These are phyloP conservation scores for Pyricularia pennisetigena DNA, from an alignment of 2,329 filamentous ascomycete genomes.

Conservation along the genomic window DNA sequence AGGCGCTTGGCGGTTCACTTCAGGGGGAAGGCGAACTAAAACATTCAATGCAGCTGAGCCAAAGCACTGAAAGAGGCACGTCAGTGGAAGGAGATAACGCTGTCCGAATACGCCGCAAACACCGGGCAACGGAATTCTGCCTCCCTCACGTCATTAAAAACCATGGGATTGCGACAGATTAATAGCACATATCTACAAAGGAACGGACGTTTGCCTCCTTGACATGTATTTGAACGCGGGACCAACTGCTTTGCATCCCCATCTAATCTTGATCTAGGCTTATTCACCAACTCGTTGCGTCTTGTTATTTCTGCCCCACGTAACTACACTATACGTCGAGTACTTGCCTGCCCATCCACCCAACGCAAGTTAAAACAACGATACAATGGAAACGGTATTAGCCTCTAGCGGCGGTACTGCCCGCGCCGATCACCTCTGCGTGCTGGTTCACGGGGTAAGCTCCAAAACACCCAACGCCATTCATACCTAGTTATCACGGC, in stretches of 20 bases:
- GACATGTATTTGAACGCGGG: background rate
- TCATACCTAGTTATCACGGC: background rate
- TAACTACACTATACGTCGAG: background rate
- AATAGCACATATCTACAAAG: background rate
- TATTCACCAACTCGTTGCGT: background rate
- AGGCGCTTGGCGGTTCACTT: background rate
- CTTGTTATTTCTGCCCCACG: background rate
- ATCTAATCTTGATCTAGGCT: background rate
- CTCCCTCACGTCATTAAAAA: background rate
- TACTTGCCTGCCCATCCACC: background rate
- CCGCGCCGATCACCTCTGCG: constrained; percentile 61
- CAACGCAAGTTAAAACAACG: background rate
- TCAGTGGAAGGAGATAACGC: background rate
- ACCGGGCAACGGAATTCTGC: background rate
- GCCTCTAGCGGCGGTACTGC: constrained; percentile 40
- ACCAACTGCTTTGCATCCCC: background rate
- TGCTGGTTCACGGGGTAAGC: constrained; percentile 67
- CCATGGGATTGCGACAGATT: background rate
- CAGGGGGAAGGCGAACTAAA: background rate
- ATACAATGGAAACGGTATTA: background rate
- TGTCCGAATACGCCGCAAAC: background rate
- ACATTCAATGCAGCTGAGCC: background rate
- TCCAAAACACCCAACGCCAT: background rate
- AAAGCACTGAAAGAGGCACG: background rate
- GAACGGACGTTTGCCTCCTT: background rate